These are phyloP conservation scores for Henckelia pumila DNA, from an alignment of 257 asterid genomes.

Conservation along the genomic window DNA sequence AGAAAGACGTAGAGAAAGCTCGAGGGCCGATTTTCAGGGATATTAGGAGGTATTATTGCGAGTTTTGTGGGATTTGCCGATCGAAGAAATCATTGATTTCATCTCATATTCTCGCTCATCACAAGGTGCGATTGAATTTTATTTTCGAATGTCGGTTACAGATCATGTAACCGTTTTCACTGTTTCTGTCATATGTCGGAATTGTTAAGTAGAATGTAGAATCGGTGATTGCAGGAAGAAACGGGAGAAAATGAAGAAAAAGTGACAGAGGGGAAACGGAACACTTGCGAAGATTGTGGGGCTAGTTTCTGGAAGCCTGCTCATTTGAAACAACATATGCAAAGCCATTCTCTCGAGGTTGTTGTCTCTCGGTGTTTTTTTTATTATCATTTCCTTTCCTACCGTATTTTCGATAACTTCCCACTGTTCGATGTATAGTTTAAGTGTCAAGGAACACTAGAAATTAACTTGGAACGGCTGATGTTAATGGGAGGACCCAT, in stretches of 20 bases:
- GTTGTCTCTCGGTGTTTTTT: not conserved
- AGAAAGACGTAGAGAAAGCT: conserved; percentile 28
- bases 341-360: conserved; percentile 82
- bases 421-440: no score
- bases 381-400: not conserved
- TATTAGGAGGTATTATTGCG: conserved; percentile 69
- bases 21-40: conserved; percentile 55
- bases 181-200: no score
- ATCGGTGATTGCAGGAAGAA: conserved; percentile 39
- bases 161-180: conserved; percentile 5
- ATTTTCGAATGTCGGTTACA: not conserved
- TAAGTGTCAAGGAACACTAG: no score
- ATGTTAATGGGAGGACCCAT: no score
- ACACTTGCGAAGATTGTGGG: conserved; percentile 69
- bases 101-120: conserved; percentile 57
- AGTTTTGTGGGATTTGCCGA: conserved; percentile 83
- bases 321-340: conserved; percentile 87
- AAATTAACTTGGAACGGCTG: no score
- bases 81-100: conserved; percentile 77
- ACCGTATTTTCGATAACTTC: not conserved
- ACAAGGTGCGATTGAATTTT: conserved; percentile 42
- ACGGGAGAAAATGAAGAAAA: conserved; percentile 28
- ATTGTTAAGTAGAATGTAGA: conserved; percentile 2
- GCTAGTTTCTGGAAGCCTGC: conserved; percentile 73
- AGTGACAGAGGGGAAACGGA: conserved; percentile 30